Evolutionary conservation across 441 rosid genomes (phyloP).

Genomic region (Eruca vesicaria): DNA sequence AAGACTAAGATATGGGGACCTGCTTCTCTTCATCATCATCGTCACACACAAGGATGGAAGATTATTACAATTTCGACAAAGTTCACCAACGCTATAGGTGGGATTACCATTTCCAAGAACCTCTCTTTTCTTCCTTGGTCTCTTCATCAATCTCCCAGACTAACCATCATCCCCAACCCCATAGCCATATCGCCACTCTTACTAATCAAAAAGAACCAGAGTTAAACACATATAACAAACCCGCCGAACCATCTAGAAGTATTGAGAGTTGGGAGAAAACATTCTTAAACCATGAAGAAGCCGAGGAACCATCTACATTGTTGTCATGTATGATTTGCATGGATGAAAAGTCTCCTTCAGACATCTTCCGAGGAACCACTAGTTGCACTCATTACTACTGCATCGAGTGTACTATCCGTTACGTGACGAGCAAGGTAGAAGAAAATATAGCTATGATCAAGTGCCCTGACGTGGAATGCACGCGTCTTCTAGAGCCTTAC

Average conservation of each 20-base stretch:
- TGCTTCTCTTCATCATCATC: slow-evolving; percentile 4
- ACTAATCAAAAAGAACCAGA: not conserved
- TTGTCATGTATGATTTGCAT: not conserved
- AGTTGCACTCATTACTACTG: not conserved
- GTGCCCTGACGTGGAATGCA: not conserved
- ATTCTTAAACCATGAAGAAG: no score
- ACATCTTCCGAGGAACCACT: not conserved
- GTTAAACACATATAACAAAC: not conserved
- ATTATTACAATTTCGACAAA: not conserved
- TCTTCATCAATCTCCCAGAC: not conserved
- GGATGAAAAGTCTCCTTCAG: not conserved
- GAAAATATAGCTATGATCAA: not conserved
- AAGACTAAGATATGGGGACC: not conserved
- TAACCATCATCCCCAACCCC: not conserved
- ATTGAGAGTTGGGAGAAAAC: no score
- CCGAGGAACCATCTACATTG: not conserved
- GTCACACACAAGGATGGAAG: not conserved
- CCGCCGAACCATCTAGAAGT: not conserved
- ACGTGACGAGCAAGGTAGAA: not conserved
- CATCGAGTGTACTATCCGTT: not conserved
- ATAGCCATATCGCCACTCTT: not conserved
- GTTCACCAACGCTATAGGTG: not conserved
- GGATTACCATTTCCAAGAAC: not conserved
- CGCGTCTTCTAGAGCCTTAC: not conserved
- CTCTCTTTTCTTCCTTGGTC: not conserved